Evolutionary conservation across 139 green algal genomes (phyloP).

Genomic region (Tetratostichococcus sp.): DNA sequence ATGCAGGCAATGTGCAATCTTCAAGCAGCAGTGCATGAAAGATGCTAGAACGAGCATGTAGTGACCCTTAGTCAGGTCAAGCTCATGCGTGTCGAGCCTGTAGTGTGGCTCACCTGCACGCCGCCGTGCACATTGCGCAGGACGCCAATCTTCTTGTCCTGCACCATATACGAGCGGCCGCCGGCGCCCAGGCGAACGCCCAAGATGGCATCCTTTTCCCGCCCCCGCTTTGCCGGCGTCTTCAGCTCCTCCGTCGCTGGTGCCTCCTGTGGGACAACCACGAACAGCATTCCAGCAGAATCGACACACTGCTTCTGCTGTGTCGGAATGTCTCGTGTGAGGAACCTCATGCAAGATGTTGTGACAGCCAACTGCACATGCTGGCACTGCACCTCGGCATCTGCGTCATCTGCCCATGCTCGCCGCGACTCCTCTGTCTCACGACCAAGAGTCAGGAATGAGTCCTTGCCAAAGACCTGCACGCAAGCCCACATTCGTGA

Average conservation of each 20-base stretch:
- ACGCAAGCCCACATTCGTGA: too few species aligned
- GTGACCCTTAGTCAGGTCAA: too few species aligned
- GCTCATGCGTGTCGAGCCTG: too few species aligned
- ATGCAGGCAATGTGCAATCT: too few species aligned
- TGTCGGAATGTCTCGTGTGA: too few species aligned
- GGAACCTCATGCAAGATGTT: too few species aligned
- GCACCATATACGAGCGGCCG: constrained; percentile 75
- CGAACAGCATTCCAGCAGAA: background rate
- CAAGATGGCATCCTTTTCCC: constrained; percentile 31
- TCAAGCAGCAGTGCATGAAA: too few species aligned
- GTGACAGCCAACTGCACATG: too few species aligned
- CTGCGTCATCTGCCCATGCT: constrained; percentile 47
- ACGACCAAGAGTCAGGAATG: constrained; percentile 2
- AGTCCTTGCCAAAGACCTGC: constrained; percentile 42
- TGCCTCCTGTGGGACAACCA: constrained; percentile 8
- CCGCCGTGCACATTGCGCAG: constrained; percentile 78
- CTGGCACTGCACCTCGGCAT: constrained; percentile 35
- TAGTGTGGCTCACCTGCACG: constrained; percentile 63
- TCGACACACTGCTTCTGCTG: too few species aligned
- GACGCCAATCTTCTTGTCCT: constrained; percentile 77
- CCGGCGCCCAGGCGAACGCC: constrained; percentile 53
- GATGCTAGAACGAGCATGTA: too few species aligned
- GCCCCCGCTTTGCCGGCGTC: constrained; percentile 11
- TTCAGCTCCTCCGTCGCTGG: constrained; percentile 32
- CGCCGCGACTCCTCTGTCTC: constrained; percentile 38